phyloP scores from a whole-genome alignment of 257 asterid species.

The Coffea eugenioides region DNA sequence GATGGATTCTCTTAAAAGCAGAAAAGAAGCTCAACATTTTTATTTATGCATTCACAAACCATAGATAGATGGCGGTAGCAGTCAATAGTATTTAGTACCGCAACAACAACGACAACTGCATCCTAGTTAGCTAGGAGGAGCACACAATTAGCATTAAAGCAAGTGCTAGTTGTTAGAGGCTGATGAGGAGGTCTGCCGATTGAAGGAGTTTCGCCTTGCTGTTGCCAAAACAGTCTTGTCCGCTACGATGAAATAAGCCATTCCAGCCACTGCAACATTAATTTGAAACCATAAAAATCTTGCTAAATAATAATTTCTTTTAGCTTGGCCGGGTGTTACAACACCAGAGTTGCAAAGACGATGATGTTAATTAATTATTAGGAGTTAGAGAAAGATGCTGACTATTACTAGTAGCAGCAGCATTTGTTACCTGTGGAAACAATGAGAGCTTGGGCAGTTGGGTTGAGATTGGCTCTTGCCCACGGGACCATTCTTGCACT shows the following conservation, averaged over 20 bases:
- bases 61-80: neutral
- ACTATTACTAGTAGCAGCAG: neutral
- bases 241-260: slow-evolving; percentile 89
- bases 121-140: too few relatives aligned
- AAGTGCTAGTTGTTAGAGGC: neutral
- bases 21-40: neutral
- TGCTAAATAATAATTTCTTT: too few relatives aligned
- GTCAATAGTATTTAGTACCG: too few relatives aligned
- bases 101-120: too few relatives aligned
- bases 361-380: neutral
- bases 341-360: too few relatives aligned
- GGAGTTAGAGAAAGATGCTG: neutral
- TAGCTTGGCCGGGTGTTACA: too few relatives aligned
- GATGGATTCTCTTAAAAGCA: neutral
- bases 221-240: slow-evolving; percentile 81
- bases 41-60: neutral
- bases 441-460: slow-evolving; percentile 87
- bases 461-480: slow-evolving; percentile 82
- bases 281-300: neutral
- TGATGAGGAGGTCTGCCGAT: neutral
- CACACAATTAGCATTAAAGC: too few relatives aligned
- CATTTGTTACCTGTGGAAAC: slow-evolving; percentile 57
- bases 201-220: slow-evolving; percentile 73
- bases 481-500: slow-evolving; percentile 78
- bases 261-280: slow-evolving; percentile 54